Evolutionary conservation across 768 basidiomycete genomes (phyloP).

Genomic region (Russula emetica): DNA sequence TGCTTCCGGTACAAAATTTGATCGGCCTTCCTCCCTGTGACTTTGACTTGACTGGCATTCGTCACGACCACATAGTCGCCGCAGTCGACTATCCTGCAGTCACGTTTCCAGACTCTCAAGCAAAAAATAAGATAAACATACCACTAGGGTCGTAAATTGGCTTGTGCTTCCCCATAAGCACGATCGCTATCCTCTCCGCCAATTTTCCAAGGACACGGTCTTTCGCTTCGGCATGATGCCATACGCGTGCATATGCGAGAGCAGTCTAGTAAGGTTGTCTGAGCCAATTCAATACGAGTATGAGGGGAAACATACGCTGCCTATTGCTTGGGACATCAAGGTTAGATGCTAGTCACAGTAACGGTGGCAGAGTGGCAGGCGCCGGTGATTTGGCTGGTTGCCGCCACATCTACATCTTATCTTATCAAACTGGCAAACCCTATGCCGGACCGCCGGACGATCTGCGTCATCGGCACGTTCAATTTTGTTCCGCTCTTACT

Average conservation of each 20-base stretch:
- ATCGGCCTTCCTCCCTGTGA: slow-evolving; percentile 85
- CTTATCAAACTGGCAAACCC: slow-evolving; percentile 5
- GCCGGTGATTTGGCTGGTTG: not conserved
- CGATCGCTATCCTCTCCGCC: slow-evolving; percentile 88
- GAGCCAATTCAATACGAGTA: not conserved
- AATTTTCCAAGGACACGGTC: slow-evolving; percentile 92
- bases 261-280: slow-evolving; percentile 59
- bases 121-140: slow-evolving; percentile 36
- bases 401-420: slow-evolving; percentile 12
- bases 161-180: slow-evolving; percentile 99
- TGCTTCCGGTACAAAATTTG: slow-evolving; percentile 88
- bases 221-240: slow-evolving; percentile 92
- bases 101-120: not conserved
- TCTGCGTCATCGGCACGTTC: slow-evolving; percentile 20
- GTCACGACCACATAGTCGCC: slow-evolving; percentile 98
- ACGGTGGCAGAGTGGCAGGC: not conserved
- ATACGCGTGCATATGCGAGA: slow-evolving; percentile 89
- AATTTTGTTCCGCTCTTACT: too few species aligned
- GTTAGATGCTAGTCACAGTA: not conserved
- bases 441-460: not conserved
- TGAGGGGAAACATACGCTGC: slow-evolving; percentile 55
- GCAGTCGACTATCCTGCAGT: slow-evolving; percentile 66
- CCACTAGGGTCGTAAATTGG: slow-evolving; percentile 92
- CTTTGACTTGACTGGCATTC: slow-evolving; percentile 75
- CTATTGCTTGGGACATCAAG: slow-evolving; percentile 74